phyloP scores from a whole-genome alignment of 805 yeast species.

The Zygoascus ofunaensis region DNA sequence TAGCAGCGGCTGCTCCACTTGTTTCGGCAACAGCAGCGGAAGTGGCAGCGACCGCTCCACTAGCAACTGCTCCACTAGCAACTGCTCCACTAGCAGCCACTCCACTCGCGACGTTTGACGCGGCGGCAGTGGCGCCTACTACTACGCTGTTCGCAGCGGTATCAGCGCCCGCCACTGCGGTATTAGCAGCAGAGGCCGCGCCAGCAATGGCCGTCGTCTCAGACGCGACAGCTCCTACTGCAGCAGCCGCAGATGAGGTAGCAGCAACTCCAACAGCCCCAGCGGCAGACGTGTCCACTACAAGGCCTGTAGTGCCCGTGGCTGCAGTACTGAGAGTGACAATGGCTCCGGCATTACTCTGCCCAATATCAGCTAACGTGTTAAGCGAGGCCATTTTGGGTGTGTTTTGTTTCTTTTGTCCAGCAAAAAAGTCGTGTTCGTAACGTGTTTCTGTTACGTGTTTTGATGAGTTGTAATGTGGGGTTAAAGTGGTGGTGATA shows the following conservation, averaged over 20 bases:
- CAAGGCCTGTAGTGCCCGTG: no score
- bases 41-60: slow-evolving; percentile 26
- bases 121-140: slow-evolving; percentile 12
- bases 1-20: slow-evolving; percentile 5
- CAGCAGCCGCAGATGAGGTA: neutral
- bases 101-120: slow-evolving; percentile 5
- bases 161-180: slow-evolving; percentile 13
- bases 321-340: neutral
- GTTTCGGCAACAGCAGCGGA: slow-evolving; percentile 27
- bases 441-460: no score
- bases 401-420: no score
- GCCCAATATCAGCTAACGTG: neutral
- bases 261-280: neutral
- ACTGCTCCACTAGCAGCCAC: slow-evolving; percentile 7
- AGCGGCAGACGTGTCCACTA: neutral
- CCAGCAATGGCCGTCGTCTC: neutral
- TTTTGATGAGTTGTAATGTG: no score
- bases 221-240: neutral
- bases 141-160: slow-evolving; percentile 13
- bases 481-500: no score
- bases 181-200: slow-evolving; percentile 5
- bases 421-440: no score
- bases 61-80: slow-evolving; percentile 7
- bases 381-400: no score
- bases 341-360: neutral